These are phyloP conservation scores for Vitellaria paradoxa DNA, from an alignment of 179 eudicot genomes.

Conservation along the genomic window DNA sequence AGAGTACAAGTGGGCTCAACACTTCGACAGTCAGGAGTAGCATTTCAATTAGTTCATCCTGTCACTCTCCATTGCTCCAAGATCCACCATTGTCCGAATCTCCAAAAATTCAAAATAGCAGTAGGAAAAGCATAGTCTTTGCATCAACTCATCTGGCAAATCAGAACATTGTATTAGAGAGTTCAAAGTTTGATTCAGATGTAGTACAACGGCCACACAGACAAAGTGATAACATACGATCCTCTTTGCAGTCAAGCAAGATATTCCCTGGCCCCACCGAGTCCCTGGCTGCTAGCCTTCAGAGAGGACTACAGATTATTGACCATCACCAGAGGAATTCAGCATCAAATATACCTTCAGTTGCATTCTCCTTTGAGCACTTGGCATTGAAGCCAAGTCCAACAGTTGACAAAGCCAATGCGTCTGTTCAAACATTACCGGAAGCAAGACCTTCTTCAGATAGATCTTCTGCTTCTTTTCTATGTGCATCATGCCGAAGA, in stretches of 20 bases:
- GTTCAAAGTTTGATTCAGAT: constrained; percentile 41
- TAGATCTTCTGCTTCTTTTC: constrained; percentile 31
- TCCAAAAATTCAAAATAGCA: constrained; percentile 60
- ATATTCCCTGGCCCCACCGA: constrained; percentile 72
- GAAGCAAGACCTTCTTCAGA: constrained; percentile 31
- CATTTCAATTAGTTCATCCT: constrained; percentile 37
- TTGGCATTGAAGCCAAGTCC: constrained; percentile 69
- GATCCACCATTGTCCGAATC: constrained; percentile 80
- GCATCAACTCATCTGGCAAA: constrained; percentile 41
- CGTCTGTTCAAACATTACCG: constrained; percentile 54
- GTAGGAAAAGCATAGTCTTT: constrained; percentile 52
- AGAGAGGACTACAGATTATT: constrained; percentile 80
- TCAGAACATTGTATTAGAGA: constrained; percentile 33
- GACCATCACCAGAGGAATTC: constrained; percentile 72
- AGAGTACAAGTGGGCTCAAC: constrained; percentile 3
- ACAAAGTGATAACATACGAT: constrained; percentile 46
- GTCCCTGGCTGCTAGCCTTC: constrained; percentile 85
- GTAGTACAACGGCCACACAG: constrained; percentile 31
- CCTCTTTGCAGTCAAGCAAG: constrained; percentile 75
- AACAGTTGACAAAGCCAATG: constrained; percentile 54
- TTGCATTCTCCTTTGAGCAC: constrained; percentile 89
- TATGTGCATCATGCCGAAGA: constrained; percentile 59
- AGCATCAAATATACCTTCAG: constrained; percentile 42
- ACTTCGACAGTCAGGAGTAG: constrained; percentile 30
- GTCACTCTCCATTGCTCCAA: constrained; percentile 47